phyloP scores from a whole-genome alignment of 129 eudicot species.

The Helichrysum umbraculigerum region DNA sequence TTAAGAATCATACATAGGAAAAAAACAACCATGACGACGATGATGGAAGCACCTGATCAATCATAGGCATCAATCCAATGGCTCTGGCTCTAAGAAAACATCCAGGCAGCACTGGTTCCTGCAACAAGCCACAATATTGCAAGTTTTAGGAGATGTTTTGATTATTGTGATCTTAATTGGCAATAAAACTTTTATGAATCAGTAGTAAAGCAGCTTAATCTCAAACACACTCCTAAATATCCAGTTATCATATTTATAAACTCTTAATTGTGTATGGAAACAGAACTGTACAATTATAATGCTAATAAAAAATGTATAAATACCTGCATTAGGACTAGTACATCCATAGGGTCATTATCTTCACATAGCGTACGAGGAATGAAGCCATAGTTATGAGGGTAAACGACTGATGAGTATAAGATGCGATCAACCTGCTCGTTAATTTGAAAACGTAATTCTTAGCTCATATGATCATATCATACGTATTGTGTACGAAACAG shows the following conservation, averaged over 20 bases:
- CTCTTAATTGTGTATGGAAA: too few species aligned
- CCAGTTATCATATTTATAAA: too few species aligned
- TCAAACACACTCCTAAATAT: too few species aligned
- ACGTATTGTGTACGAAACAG: neutral
- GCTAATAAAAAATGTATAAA: neutral
- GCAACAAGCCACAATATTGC: slow-evolving; percentile 5
- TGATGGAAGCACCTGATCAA: slow-evolving; percentile 62
- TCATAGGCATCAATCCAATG: slow-evolving; percentile 80
- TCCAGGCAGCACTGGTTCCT: slow-evolving; percentile 83
- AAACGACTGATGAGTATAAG: slow-evolving; percentile 77
- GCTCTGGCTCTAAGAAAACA: slow-evolving; percentile 72
- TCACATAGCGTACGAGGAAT: slow-evolving; percentile 88
- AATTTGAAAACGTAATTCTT: neutral
- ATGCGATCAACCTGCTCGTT: slow-evolving; percentile 68
- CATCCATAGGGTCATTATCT: slow-evolving; percentile 85
- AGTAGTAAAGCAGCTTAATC: neutral
- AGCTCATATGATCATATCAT: neutral
- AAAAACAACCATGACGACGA: neutral
- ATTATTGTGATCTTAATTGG: neutral
- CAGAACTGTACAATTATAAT: too few species aligned
- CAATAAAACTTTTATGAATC: neutral
- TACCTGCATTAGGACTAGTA: slow-evolving; percentile 87
- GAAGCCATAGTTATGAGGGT: slow-evolving; percentile 84
- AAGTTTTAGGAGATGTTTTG: slow-evolving; percentile 5
- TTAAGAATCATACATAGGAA: neutral